phyloP scores from a whole-genome alignment of 2,329 filamentous ascomycete species.

The Pseudogymnoascus sp. region DNA sequence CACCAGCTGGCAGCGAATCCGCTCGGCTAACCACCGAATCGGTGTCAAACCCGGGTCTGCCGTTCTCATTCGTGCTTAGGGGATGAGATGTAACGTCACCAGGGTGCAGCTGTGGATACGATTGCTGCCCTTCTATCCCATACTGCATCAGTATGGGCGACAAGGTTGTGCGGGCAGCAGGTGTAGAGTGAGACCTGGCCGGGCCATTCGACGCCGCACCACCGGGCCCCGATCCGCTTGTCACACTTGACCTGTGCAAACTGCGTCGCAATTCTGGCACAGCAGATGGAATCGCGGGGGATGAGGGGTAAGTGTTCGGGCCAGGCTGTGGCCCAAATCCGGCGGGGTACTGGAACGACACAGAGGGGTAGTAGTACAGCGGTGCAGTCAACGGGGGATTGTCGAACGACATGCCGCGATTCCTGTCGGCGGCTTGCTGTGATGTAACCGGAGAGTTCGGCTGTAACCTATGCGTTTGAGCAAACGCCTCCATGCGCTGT shows the following conservation, averaged over 20 bases:
- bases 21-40: neutral
- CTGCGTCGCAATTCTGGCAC: conserved; percentile 48
- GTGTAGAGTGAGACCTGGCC: conserved; percentile 59
- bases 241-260: conserved; percentile 44
- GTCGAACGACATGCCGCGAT: conserved; percentile 54
- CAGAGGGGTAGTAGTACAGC: conserved; percentile 40
- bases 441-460: conserved; percentile 26
- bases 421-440: conserved; percentile 40
- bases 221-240: conserved; percentile 38
- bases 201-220: conserved; percentile 41
- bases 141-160: neutral
- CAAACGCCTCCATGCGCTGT: conserved; percentile 32
- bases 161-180: conserved; percentile 36
- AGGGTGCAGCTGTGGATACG: conserved; percentile 13
- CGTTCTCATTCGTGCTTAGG: neutral
- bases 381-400: conserved; percentile 52
- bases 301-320: conserved; percentile 48
- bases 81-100: conserved; percentile 17
- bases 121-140: neutral
- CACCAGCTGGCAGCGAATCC: conserved; percentile 13
- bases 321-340: conserved; percentile 42
- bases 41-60: neutral
- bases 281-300: conserved; percentile 39
- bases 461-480: conserved; percentile 32
- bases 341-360: conserved; percentile 31